phyloP scores from a whole-genome alignment of 495 filamentous ascomycete genomes.

The Cryomyces minteri region DNA sequence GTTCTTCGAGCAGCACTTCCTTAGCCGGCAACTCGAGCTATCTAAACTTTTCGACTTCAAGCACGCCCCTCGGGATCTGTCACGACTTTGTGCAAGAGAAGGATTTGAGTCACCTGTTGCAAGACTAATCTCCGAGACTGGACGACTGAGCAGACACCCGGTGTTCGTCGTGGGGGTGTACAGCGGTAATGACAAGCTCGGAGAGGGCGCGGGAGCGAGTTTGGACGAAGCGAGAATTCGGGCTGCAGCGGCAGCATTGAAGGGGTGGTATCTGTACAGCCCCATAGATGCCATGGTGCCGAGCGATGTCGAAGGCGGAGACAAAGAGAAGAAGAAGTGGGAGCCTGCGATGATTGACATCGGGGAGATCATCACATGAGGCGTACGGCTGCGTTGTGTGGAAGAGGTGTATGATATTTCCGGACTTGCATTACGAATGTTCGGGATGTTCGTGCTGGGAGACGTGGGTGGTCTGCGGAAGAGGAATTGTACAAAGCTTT shows the following conservation, averaged over 20 bases:
- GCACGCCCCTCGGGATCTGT: conserved; percentile 63
- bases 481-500: too few relatives aligned
- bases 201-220: conserved; percentile 61
- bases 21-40: conserved; percentile 62
- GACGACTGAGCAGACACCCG: conserved; percentile 58
- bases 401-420: too few relatives aligned
- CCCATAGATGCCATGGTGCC: conserved; percentile 44
- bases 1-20: conserved; percentile 69
- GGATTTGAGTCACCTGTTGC: conserved; percentile 79
- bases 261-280: conserved; percentile 90
- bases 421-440: too few relatives aligned
- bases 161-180: conserved; percentile 94
- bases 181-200: conserved; percentile 71
- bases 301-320: conserved; percentile 47
- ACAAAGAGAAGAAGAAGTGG: conserved; percentile 38
- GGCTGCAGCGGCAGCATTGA: conserved; percentile 68
- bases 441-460: too few relatives aligned
- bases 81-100: conserved; percentile 64
- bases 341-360: conserved; percentile 73
- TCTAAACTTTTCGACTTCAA: conserved; percentile 63
- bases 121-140: conserved; percentile 73
- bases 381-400: too few relatives aligned
- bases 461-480: too few relatives aligned
- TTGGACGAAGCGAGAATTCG: conserved; percentile 57
- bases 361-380: conserved; percentile 66